Percentiles rank a stretch among this genome's conserved stretches.
Evolutionary conservation across 352 stramenopile genomes (phyloP).

Genomic region (Phytophthora meadii): DNA sequence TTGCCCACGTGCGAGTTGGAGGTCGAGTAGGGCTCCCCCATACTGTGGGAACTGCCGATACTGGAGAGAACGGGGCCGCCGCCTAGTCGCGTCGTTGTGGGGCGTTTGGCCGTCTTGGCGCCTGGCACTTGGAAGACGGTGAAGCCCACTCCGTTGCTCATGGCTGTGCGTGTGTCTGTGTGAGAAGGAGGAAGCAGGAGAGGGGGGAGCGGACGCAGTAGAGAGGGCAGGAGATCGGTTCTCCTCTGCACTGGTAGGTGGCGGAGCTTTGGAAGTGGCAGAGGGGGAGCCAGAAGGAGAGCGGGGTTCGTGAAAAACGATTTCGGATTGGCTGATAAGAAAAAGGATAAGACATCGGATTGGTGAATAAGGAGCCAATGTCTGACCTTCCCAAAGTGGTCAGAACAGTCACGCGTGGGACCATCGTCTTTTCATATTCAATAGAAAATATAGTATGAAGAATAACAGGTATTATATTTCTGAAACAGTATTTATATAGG

Average conservation of each 20-base stretch:
- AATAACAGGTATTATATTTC: no score
- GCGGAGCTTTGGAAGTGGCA: slow-evolving; percentile 21
- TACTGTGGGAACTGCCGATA: slow-evolving; percentile 16
- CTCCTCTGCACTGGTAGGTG: slow-evolving; percentile 14
- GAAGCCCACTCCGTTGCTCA: slow-evolving; percentile 62
- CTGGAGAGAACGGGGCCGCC: slow-evolving; percentile 27
- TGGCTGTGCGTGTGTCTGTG: slow-evolving; percentile 9
- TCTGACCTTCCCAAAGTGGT: background rate
- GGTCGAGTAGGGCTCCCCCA: slow-evolving; percentile 27
- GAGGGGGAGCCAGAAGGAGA: slow-evolving; percentile 17
- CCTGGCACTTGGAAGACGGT: slow-evolving; percentile 75
- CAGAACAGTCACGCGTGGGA: slow-evolving; percentile 10
- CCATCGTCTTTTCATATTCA: background rate
- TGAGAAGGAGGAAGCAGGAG: background rate
- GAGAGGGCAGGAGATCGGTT: slow-evolving; percentile 5
- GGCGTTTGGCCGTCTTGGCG: slow-evolving; percentile 39
- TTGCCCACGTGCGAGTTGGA: slow-evolving; percentile 10
- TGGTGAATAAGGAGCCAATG: background rate
- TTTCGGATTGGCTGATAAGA: slow-evolving; percentile 2
- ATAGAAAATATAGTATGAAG: no score
- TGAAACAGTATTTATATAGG: no score
- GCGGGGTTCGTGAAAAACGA: background rate
- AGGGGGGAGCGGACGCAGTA: background rate
- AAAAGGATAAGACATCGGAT: background rate
- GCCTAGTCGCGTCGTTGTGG: slow-evolving; percentile 28